phyloP scores from a whole-genome alignment of 768 basidiomycete genomes.

The Leucosporidium creatinivorum region DNA sequence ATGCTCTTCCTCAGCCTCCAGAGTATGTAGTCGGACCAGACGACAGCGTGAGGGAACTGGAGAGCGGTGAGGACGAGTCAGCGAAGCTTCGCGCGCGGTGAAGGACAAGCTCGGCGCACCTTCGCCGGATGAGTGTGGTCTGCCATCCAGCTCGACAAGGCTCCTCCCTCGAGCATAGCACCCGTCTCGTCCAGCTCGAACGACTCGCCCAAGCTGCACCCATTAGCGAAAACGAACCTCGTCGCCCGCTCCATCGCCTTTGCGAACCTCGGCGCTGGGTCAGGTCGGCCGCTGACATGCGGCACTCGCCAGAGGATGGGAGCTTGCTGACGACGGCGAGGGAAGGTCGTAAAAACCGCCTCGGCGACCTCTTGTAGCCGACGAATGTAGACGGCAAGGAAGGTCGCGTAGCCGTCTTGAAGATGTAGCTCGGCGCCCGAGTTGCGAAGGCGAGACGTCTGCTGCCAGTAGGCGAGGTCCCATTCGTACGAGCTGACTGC shows the following conservation, averaged over 20 bases:
- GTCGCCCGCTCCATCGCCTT: background rate
- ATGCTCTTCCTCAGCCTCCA: background rate
- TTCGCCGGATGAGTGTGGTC: background rate
- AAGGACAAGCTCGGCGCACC: background rate
- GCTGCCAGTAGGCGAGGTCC: background rate
- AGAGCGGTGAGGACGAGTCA: background rate
- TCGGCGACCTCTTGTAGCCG: too few relatives aligned
- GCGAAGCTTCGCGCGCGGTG: background rate
- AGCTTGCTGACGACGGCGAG: too few relatives aligned
- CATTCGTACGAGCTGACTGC: background rate
- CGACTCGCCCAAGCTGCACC: background rate
- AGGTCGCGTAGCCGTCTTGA: too few relatives aligned
- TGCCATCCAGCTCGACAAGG: background rate
- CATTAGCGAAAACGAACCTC: background rate
- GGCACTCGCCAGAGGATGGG: too few relatives aligned
- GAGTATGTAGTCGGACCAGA: background rate
- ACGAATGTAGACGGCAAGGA: too few relatives aligned
- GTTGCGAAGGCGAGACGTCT: too few relatives aligned
- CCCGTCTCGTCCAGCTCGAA: conserved; percentile 2
- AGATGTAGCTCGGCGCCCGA: too few relatives aligned
- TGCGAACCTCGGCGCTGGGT: background rate
- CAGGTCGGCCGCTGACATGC: too few relatives aligned
- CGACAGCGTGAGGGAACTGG: background rate
- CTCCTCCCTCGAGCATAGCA: background rate
- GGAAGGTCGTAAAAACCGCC: too few relatives aligned